Evolutionary conservation across 2,329 filamentous ascomycete species (phyloP).

Genomic region (Epichloe scottii): DNA sequence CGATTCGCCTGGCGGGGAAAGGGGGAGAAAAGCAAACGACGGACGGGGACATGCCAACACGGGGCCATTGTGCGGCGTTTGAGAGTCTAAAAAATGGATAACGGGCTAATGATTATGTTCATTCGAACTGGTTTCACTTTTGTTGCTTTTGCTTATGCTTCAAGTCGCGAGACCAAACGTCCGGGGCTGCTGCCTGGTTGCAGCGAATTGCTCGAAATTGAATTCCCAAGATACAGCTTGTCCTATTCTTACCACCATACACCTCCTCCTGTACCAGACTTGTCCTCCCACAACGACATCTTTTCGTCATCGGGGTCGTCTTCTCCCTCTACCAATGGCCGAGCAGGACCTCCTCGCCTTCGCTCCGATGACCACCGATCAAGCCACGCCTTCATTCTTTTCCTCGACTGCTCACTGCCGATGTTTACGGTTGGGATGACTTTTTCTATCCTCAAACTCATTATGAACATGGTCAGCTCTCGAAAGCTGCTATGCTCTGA

Average conservation of each 20-base stretch:
- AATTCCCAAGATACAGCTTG: constrained; percentile 5
- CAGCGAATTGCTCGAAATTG: not conserved
- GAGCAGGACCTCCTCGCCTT: constrained; percentile 40
- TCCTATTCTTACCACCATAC: constrained; percentile 23
- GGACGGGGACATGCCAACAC: not conserved
- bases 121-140: not conserved
- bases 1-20: not conserved
- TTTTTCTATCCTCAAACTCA: constrained; percentile 73
- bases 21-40: not conserved
- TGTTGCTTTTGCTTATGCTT: not conserved
- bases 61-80: constrained; percentile 1
- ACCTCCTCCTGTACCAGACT: constrained; percentile 23
- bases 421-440: constrained; percentile 90
- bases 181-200: not conserved
- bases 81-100: not conserved
- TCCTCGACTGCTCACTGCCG: constrained; percentile 42
- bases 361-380: constrained; percentile 50
- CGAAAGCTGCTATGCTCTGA: constrained; percentile 92
- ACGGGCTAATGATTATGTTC: not conserved
- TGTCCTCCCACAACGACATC: constrained; percentile 26
- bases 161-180: not conserved
- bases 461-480: constrained; percentile 87
- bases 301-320: constrained; percentile 18
- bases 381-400: constrained; percentile 52
- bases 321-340: constrained; percentile 28